Evolutionary conservation across 2,329 filamentous ascomycete genomes (phyloP).

Genomic region (Sclerotinia nivalis): DNA sequence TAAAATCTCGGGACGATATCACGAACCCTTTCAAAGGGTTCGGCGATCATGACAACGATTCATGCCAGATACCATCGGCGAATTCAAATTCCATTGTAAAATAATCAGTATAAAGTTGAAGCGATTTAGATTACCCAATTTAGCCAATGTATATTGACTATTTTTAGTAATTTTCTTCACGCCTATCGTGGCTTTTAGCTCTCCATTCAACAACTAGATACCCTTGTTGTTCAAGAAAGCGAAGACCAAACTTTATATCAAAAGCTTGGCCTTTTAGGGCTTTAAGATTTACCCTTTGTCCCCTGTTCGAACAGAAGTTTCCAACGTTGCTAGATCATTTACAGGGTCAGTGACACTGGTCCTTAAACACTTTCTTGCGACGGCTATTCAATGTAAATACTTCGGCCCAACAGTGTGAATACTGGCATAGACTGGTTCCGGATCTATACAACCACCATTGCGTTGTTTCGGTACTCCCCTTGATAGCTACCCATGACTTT

Average conservation of each 20-base stretch:
- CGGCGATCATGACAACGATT: too few relatives aligned
- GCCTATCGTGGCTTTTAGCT: neutral
- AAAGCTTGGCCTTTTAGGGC: slow-evolving; percentile 6
- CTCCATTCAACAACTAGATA: neutral
- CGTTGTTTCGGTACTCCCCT: neutral
- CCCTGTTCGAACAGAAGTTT: neutral
- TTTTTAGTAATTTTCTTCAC: slow-evolving; percentile 4
- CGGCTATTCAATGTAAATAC: slow-evolving; percentile 12
- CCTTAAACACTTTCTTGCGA: neutral
- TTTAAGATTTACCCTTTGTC: too few relatives aligned
- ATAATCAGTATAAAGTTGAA: neutral
- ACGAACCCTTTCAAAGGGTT: neutral
- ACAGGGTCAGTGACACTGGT: slow-evolving; percentile 13
- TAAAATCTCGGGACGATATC: slow-evolving; percentile 10
- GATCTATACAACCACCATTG: neutral
- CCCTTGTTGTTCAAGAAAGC: neutral
- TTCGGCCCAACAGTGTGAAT: slow-evolving; percentile 2
- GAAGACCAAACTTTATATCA: slow-evolving; percentile 1
- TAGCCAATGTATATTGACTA: neutral
- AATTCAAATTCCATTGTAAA: neutral
- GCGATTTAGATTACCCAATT: neutral
- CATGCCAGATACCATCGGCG: neutral
- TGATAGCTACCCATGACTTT: slow-evolving; percentile 1
- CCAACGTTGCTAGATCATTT: neutral
- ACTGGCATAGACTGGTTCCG: neutral